Evolutionary conservation across 768 basidiomycete species (phyloP).

Genomic region (Suillus brevipes): DNA sequence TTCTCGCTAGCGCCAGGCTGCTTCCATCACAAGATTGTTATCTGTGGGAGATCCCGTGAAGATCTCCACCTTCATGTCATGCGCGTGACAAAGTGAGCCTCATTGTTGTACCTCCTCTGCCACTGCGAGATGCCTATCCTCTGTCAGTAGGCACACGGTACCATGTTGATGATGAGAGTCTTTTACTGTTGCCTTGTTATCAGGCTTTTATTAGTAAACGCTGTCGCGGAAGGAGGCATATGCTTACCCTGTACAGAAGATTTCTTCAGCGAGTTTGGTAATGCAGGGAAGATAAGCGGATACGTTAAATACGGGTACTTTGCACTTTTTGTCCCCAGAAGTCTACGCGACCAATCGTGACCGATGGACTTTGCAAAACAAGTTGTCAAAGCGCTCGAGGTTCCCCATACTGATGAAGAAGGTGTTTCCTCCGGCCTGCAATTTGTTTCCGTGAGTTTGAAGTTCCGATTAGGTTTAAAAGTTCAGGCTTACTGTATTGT

Average conservation of each 20-base stretch:
- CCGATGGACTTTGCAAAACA: slow-evolving; percentile 16
- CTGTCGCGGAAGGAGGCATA: background rate
- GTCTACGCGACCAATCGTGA: background rate
- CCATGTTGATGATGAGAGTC: background rate
- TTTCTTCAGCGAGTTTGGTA: background rate
- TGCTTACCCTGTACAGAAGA: background rate
- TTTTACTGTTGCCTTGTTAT: background rate
- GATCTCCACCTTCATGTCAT: background rate
- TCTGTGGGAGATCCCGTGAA: slow-evolving; percentile 3
- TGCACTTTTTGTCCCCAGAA: background rate
- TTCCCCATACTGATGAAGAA: slow-evolving; percentile 48
- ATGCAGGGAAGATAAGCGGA: slow-evolving; percentile 5
- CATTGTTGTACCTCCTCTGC: background rate
- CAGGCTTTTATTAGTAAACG: slow-evolving; percentile 1
- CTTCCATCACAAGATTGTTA: background rate
- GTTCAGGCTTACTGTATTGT: slow-evolving; percentile 8
- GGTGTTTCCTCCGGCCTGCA: slow-evolving; percentile 42
- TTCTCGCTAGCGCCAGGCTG: background rate
- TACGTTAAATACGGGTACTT: slow-evolving; percentile 3
- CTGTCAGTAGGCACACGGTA: background rate
- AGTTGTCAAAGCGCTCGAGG: slow-evolving; percentile 41
- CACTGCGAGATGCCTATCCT: background rate
- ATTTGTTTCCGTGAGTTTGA: slow-evolving; percentile 46
- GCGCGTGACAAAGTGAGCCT: background rate
- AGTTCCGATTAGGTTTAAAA: background rate